A percentile compares a stretch with the other conserved stretches of the same genome.
These are phyloP conservation scores for Fusarium heterosporum DNA, from an alignment of 2,329 filamentous ascomycete genomes.

Conservation along the genomic window DNA sequence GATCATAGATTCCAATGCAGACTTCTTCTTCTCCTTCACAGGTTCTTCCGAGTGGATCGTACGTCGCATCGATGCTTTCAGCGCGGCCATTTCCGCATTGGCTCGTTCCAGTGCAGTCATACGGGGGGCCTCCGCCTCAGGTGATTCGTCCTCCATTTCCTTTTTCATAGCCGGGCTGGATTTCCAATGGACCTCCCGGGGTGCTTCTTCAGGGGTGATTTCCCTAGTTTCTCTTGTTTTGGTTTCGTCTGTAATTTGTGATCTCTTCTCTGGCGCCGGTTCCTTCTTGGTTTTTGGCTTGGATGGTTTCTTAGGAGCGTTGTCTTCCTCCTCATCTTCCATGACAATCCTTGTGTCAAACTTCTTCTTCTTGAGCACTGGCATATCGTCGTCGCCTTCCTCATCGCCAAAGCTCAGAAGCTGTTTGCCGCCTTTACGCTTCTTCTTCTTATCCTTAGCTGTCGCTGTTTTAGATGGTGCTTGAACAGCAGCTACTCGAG, in stretches of 20 bases:
- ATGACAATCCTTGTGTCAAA: conserved; percentile 81
- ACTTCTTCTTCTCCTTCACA: conserved; percentile 70
- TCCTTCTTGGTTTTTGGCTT: conserved; percentile 50
- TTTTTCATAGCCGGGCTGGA: conserved; percentile 27
- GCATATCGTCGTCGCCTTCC: conserved; percentile 66
- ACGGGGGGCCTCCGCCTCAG: conserved; percentile 48
- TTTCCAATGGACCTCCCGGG: conserved; percentile 22
- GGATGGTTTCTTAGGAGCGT: conserved; percentile 44
- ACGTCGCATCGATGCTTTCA: conserved; percentile 85
- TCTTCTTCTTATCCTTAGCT: conserved; percentile 71
- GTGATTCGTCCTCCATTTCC: conserved; percentile 34
- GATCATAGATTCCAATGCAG: conserved; percentile 78
- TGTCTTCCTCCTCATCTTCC: conserved; percentile 57
- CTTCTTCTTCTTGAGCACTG: conserved; percentile 78
- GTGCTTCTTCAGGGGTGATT: conserved; percentile 2
- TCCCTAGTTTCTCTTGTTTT: conserved; percentile 9
- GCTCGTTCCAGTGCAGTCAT: conserved; percentile 73
- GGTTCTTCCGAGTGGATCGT: conserved; percentile 62
- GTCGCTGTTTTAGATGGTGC: conserved; percentile 53
- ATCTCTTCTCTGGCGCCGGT: conserved; percentile 39
- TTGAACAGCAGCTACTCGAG: conserved; percentile 66
- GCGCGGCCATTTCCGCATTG: conserved; percentile 82
- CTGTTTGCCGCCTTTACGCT: conserved; percentile 80
- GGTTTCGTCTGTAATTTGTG: conserved; percentile 29
- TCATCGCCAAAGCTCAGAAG: conserved; percentile 82